Conservation (phyloP, 1,284 basidiomycete genomes). For the Ganoderma meredithae region DNA sequence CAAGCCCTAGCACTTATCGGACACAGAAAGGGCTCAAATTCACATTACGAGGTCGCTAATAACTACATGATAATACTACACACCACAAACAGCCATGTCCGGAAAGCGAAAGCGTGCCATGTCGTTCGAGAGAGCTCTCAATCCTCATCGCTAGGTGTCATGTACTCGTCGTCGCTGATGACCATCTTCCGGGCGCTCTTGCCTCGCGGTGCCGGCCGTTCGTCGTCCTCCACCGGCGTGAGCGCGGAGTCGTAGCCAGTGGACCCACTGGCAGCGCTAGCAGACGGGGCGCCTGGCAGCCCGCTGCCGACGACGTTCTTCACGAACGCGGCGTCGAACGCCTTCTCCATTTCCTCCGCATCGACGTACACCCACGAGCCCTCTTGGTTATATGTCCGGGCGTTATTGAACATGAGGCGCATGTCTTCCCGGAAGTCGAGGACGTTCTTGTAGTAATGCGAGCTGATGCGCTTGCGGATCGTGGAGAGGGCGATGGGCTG, state of each 20-base stretch:
- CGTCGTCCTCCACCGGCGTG: conserved; percentile 81
- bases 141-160: conserved; percentile 48
- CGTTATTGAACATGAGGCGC: conserved; percentile 92
- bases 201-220: conserved; percentile 56
- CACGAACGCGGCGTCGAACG: conserved; percentile 74
- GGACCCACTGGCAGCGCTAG: conserved; percentile 43
- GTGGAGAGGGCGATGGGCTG: conserved; percentile 88
- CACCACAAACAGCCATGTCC: neutral
- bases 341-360: conserved; percentile 91
- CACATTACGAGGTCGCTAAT: conserved; percentile 19
- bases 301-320: conserved; percentile 67
- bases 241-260: conserved; percentile 71
- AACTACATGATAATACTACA: conserved; percentile 23
- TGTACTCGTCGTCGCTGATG: conserved; percentile 76
- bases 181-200: conserved; percentile 70
- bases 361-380: conserved; percentile 94
- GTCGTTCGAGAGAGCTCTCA: conserved; percentile 27
- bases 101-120: neutral
- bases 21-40: neutral
- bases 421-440: conserved; percentile 83
- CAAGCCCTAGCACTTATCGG: too few species aligned
- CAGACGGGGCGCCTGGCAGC: conserved; percentile 71
- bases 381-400: conserved; percentile 89
- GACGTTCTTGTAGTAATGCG: conserved; percentile 80
- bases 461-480: conserved; percentile 84